A percentile compares a stretch with the other conserved stretches of the same genome.
phyloP scores from a whole-genome alignment of 2,329 filamentous ascomycete species.

The Ascosphaera acerosa region DNA sequence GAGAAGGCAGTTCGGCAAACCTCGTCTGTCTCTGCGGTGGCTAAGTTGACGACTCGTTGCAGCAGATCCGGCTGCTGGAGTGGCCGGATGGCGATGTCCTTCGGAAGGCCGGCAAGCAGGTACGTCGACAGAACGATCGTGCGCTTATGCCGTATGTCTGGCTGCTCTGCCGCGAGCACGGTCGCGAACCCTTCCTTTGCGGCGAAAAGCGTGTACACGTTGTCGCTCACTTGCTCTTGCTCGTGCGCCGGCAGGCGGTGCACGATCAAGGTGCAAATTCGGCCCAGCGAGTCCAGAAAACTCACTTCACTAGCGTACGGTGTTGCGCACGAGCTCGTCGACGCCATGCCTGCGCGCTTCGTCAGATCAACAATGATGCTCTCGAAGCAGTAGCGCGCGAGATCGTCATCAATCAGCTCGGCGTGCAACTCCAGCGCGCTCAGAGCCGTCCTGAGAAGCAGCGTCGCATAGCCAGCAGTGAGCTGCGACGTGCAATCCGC shows the following conservation, averaged over 20 bases:
- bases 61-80: conserved; percentile 14
- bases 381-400: conserved; percentile 21
- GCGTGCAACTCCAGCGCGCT: conserved; percentile 32
- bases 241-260: conserved; percentile 27
- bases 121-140: conserved; percentile 32
- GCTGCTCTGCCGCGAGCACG: conserved; percentile 10
- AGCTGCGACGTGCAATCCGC: conserved; percentile 25
- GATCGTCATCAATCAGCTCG: conserved; percentile 16
- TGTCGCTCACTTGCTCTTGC: conserved; percentile 25
- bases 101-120: conserved; percentile 27
- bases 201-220: conserved; percentile 29
- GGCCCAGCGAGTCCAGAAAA: conserved; percentile 33
- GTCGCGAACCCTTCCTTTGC: conserved; percentile 12
- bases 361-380: conserved; percentile 25
- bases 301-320: conserved; percentile 24
- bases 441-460: conserved; percentile 34
- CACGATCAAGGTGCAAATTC: conserved; percentile 34
- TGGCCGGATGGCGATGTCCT: conserved; percentile 14
- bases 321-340: conserved; percentile 12
- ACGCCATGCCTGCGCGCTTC: conserved; percentile 14
- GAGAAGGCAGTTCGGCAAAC: conserved; percentile 17
- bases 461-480: conserved; percentile 28
- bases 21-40: conserved; percentile 10
- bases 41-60: conserved; percentile 13
- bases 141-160: conserved; percentile 13